These are phyloP conservation scores for Lecanicillium sp. DNA, from an alignment of 2,329 filamentous ascomycete genomes.

Conservation along the genomic window DNA sequence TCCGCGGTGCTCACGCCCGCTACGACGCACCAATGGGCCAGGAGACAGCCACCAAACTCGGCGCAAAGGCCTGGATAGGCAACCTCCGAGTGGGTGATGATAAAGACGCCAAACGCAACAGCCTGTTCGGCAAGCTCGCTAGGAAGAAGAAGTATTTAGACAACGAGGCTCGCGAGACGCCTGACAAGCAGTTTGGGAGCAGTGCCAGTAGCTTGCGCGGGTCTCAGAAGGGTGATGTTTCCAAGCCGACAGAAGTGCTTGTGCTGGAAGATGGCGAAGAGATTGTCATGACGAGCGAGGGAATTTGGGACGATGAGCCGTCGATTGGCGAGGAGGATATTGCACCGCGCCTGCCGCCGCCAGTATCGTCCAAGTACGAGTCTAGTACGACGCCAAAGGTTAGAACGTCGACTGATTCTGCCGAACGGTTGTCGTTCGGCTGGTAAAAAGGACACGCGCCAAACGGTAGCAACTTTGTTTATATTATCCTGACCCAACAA, in stretches of 20 bases:
- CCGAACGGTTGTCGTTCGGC: too few relatives aligned
- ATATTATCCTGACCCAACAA: not conserved
- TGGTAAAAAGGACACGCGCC: too few relatives aligned
- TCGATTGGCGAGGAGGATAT: slow-evolving; percentile 1
- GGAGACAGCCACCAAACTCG: slow-evolving; percentile 44
- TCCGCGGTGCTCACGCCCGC: slow-evolving; percentile 49
- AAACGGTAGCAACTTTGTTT: not conserved
- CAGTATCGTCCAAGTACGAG: not conserved
- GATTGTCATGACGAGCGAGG: slow-evolving; percentile 31
- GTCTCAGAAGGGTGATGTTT: not conserved
- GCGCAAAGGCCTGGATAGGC: slow-evolving; percentile 50
- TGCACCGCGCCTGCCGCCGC: not conserved
- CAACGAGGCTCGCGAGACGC: slow-evolving; percentile 34
- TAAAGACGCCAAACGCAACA: slow-evolving; percentile 38
- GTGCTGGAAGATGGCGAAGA: slow-evolving; percentile 34
- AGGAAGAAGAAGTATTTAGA: slow-evolving; percentile 34
- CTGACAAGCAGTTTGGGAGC: slow-evolving; percentile 20
- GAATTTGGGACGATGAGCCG: slow-evolving; percentile 18
- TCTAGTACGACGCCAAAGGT: too few relatives aligned
- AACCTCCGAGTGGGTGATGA: slow-evolving; percentile 46
- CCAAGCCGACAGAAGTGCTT: slow-evolving; percentile 29
- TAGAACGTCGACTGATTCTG: too few relatives aligned
- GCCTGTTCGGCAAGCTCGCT: slow-evolving; percentile 41
- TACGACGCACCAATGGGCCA: slow-evolving; percentile 46
- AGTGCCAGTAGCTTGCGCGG: not conserved